Conservation (phyloP, 106 monocot genomes). For the Alisma plantagoaquatica region DNA sequence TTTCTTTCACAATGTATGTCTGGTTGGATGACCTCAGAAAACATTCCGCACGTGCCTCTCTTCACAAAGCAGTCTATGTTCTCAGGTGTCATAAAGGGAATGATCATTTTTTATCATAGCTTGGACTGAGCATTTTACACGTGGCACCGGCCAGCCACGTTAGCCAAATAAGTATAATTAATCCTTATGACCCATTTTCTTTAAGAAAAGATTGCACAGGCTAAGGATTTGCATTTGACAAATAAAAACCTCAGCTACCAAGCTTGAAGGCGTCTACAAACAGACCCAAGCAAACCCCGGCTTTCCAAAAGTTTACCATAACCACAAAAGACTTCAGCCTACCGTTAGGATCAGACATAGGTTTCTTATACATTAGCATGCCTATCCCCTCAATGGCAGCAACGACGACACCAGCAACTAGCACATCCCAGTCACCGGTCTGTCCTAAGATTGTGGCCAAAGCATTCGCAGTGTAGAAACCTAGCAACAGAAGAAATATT, state of each 20-base stretch:
- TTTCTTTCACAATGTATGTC: no score
- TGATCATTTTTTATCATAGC: no score
- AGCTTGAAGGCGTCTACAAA: conserved; percentile 98
- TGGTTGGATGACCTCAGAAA: no score
- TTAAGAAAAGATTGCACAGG: no score
- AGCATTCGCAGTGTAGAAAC: conserved; percentile 96
- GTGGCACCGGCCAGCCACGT: no score
- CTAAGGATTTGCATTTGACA: no score
- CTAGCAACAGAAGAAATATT: conserved; percentile 84
- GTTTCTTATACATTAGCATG: conserved; percentile 83
- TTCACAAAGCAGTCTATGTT: no score
- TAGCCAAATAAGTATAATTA: no score
- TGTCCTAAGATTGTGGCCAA: conserved; percentile 91
- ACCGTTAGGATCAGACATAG: conserved; percentile 24
- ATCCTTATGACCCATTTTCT: no score
- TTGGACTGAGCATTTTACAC: no score
- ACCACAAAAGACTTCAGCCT: conserved; percentile 48
- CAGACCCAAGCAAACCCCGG: conserved; percentile 87
- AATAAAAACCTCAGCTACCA: conserved; percentile 58
- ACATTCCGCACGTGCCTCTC: no score
- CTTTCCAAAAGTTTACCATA: conserved; percentile 93
- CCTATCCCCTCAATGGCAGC: conserved; percentile 92
- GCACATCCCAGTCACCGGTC: conserved; percentile 96
- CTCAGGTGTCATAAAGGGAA: no score
- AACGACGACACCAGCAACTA: conserved; percentile 87